A percentile compares a stretch with the other conserved stretches of the same genome.
phyloP scores from a whole-genome alignment of 208 protist species.

The Acanthamoeba royreba region DNA sequence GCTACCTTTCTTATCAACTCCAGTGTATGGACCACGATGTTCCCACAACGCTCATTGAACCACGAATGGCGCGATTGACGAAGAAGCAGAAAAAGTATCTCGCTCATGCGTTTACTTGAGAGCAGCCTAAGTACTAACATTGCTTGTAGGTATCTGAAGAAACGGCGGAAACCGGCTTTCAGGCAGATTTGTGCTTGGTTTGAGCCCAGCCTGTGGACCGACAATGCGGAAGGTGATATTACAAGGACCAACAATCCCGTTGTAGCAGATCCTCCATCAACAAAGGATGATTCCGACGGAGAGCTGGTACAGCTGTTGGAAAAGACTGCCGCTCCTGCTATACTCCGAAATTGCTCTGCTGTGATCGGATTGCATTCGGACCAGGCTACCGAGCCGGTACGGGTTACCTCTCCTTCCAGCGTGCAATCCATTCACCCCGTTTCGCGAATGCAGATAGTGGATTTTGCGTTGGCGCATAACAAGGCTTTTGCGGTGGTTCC shows the following conservation, averaged over 20 bases:
- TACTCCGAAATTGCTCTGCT: neutral
- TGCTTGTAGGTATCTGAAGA: neutral
- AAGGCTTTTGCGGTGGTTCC: slow-evolving; percentile 26
- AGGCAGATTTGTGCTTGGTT: neutral
- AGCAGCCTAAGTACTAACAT: neutral
- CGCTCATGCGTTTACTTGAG: neutral
- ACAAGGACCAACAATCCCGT: neutral
- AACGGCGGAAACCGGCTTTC: neutral
- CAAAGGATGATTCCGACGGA: neutral
- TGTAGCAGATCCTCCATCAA: neutral
- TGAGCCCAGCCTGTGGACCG: neutral
- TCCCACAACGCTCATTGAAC: neutral
- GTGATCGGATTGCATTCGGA: neutral
- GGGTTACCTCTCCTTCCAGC: neutral
- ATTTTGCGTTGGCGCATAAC: neutral
- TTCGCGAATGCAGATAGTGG: neutral
- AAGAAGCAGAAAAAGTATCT: neutral
- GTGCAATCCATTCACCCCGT: neutral
- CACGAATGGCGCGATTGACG: neutral
- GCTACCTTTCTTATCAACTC: neutral
- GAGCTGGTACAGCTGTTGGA: neutral
- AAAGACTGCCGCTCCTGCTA: too few relatives aligned
- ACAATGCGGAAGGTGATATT: neutral
- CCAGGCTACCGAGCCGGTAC: neutral
- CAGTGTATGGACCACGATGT: neutral